phyloP scores from a whole-genome alignment of 2,329 filamentous ascomycete genomes.

The Apiospora koreana region DNA sequence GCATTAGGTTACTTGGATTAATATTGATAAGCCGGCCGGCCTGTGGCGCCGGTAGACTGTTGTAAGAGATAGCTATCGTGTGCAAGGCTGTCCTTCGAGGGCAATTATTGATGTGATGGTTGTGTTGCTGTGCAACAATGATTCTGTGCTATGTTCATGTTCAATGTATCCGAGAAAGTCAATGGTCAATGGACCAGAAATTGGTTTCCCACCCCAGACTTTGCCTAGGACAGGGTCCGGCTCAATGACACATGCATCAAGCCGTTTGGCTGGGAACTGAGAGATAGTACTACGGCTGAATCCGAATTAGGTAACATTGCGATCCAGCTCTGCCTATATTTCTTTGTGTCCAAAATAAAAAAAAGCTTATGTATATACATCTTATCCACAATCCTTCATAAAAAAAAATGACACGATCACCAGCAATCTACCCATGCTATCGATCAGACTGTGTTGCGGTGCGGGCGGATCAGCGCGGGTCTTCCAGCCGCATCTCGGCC shows the following conservation, averaged over 20 bases:
- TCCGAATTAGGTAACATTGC: neutral
- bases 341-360: neutral
- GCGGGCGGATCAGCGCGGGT: neutral
- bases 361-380: no score
- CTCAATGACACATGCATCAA: conserved; percentile 1
- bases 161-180: neutral
- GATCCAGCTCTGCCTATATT: neutral
- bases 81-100: neutral
- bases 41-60: neutral
- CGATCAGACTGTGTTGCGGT: neutral
- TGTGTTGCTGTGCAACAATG: neutral
- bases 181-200: neutral
- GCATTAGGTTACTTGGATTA: neutral
- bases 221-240: neutral
- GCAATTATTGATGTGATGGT: neutral
- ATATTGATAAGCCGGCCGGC: neutral
- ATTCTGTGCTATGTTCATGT: neutral
- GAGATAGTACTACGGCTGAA: neutral
- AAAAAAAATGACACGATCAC: neutral
- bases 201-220: neutral
- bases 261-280: neutral
- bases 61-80: neutral
- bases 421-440: neutral
- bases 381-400: neutral
- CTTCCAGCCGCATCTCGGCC: neutral